Conservation (phyloP, 225 moss, liverwort and hornwort genomes). For the Rhytidiadelphus loreus region DNA sequence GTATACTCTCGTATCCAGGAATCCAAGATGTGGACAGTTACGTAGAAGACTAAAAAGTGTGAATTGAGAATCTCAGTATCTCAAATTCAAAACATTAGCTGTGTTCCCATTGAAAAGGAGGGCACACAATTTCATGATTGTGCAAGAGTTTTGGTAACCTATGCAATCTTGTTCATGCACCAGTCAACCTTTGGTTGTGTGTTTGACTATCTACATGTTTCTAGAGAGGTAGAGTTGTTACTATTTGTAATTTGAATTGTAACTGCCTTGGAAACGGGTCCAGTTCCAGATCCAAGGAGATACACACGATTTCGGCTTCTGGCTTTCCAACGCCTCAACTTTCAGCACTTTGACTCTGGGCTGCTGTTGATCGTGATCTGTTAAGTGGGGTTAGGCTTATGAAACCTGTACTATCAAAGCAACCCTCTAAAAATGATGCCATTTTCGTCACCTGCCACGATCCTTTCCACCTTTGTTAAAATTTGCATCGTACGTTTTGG, state of each 20-base stretch:
- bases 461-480: background rate
- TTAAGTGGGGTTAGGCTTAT: background rate
- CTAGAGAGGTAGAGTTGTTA: background rate
- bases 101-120: background rate
- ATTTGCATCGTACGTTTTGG: too few relatives aligned
- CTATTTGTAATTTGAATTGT: background rate
- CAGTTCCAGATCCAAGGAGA: background rate
- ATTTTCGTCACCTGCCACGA: background rate
- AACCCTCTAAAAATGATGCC: background rate
- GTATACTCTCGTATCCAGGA: background rate
- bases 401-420: background rate
- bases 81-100: background rate
- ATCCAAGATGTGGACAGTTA: background rate
- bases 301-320: background rate
- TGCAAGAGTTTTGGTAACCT: background rate
- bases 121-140: background rate
- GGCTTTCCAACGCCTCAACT: background rate
- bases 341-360: background rate
- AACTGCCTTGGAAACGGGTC: background rate
- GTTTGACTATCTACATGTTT: too few relatives aligned
- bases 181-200: background rate
- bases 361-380: background rate
- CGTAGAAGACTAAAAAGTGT: background rate
- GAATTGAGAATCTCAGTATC: background rate
- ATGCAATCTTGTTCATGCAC: background rate